Conservation (phyloP, 2,329 filamentous ascomycete genomes). For the Ophiostoma populinum region DNA sequence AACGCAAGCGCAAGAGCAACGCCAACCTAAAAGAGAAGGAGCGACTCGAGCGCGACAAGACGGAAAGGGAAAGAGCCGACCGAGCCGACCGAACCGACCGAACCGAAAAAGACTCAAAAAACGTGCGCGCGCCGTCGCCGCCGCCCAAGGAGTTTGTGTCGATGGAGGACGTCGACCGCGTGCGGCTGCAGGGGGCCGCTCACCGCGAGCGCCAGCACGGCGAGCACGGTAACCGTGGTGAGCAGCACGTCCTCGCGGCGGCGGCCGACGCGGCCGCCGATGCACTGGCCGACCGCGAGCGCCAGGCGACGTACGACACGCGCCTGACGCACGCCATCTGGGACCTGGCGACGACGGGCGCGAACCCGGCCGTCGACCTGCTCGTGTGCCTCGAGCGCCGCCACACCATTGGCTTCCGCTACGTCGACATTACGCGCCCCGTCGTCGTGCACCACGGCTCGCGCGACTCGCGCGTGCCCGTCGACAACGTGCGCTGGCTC, state of each 20-base stretch:
- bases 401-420: constrained; percentile 86
- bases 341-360: constrained; percentile 77
- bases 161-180: constrained; percentile 32
- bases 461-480: constrained; percentile 76
- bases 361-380: constrained; percentile 86
- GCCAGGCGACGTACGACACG: constrained; percentile 61
- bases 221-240: constrained; percentile 12
- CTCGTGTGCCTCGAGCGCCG: constrained; percentile 82
- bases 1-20: constrained; percentile 41
- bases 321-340: constrained; percentile 86
- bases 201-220: no score
- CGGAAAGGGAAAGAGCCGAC: constrained; percentile 17
- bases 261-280: constrained; percentile 37
- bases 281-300: constrained; percentile 50
- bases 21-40: constrained; percentile 19
- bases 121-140: constrained; percentile 7
- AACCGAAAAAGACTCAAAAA: constrained; percentile 6
- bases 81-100: no score
- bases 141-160: constrained; percentile 15
- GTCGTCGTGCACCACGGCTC: constrained; percentile 91
- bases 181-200: constrained; percentile 18
- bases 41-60: constrained; percentile 1
- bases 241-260: constrained; percentile 27
- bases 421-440: constrained; percentile 82
- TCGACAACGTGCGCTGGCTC: constrained; percentile 90